A percentile compares a stretch with the other conserved stretches of the same genome.
Conservation (phyloP, 129 eudicot species). For the Flaveria sonorensis region DNA sequence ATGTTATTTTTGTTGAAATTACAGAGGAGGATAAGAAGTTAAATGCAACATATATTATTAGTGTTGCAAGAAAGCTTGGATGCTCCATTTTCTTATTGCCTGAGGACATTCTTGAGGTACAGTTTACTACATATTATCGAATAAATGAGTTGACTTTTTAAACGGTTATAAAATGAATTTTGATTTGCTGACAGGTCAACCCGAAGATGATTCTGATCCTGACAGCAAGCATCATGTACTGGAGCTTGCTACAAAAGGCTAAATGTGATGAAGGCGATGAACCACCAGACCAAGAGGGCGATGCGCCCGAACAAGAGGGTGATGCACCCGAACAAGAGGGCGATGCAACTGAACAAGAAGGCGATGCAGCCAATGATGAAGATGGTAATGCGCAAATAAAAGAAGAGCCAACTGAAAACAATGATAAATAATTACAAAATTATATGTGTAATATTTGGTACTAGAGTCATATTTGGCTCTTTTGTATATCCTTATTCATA, state of each 20-base stretch:
- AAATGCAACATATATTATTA: conserved; percentile 84
- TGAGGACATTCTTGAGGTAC: conserved; percentile 89
- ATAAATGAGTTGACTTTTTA: neutral
- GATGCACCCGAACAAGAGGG: neutral
- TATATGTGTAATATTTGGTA: conserved; percentile 20
- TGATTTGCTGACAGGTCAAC: conserved; percentile 56
- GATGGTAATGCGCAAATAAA: conserved; percentile 18
- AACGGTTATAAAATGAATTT: neutral
- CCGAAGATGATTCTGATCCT: conserved; percentile 85
- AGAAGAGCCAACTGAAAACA: conserved; percentile 25
- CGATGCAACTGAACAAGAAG: conserved; percentile 3
- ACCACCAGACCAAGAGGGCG: conserved; percentile 35
- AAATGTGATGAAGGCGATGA: conserved; percentile 35
- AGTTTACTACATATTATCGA: neutral
- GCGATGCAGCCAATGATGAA: conserved; percentile 12
- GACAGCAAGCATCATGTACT: conserved; percentile 94
- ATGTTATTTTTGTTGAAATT: neutral
- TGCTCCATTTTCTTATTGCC: conserved; percentile 92
- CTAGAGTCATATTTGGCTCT: conserved; percentile 4
- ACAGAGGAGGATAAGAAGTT: conserved; percentile 89
- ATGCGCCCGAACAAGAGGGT: conserved; percentile 11
- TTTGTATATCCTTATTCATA: neutral
- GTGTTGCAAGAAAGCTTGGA: conserved; percentile 96
- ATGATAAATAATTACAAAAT: conserved; percentile 18
- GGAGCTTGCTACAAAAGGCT: conserved; percentile 72